A percentile compares a stretch with the other conserved stretches of the same genome.
These are phyloP conservation scores for Clavariopsis aquatica DNA, from an alignment of 495 filamentous ascomycete genomes.

Conservation along the genomic window DNA sequence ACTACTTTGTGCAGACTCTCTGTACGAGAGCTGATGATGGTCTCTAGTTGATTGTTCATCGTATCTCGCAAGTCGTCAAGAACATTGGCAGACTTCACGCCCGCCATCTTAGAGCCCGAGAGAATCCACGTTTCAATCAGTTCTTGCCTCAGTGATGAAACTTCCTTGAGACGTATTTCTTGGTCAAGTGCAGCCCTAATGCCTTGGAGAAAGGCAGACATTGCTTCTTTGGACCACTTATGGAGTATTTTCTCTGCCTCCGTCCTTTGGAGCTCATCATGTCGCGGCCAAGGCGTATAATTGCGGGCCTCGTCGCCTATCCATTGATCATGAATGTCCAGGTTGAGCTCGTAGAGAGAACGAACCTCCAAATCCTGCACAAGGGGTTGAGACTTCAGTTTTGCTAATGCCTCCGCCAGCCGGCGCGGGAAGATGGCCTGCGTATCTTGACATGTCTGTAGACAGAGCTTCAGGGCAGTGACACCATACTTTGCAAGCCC, in stretches of 20 bases:
- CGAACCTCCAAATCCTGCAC: constrained; percentile 68
- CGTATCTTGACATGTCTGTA: constrained; percentile 73
- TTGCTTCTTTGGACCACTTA: constrained; percentile 73
- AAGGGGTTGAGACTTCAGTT: constrained; percentile 68
- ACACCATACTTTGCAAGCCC: constrained; percentile 44
- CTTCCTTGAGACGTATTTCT: constrained; percentile 62
- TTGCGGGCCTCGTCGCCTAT: constrained; percentile 78
- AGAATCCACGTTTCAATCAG: constrained; percentile 74
- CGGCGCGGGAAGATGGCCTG: constrained; percentile 71
- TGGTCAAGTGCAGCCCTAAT: constrained; percentile 57
- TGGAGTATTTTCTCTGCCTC: constrained; percentile 67
- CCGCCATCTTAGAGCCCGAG: constrained; percentile 50
- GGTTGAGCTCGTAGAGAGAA: constrained; percentile 65
- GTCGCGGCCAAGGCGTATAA: constrained; percentile 86
- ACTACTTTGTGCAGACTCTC: constrained; percentile 60
- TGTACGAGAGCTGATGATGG: constrained; percentile 61
- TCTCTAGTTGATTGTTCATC: constrained; percentile 64
- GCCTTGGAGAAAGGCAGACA: constrained; percentile 61
- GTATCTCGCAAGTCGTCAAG: constrained; percentile 67
- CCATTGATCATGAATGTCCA: constrained; percentile 83
- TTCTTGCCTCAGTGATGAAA: constrained; percentile 68
- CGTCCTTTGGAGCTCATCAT: constrained; percentile 70
- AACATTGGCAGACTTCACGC: constrained; percentile 47
- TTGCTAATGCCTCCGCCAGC: constrained; percentile 68
- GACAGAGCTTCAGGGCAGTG: constrained; percentile 68